Evolutionary conservation across 2,329 filamentous ascomycete species (phyloP).

Genomic region (Bipolaris zeicola): DNA sequence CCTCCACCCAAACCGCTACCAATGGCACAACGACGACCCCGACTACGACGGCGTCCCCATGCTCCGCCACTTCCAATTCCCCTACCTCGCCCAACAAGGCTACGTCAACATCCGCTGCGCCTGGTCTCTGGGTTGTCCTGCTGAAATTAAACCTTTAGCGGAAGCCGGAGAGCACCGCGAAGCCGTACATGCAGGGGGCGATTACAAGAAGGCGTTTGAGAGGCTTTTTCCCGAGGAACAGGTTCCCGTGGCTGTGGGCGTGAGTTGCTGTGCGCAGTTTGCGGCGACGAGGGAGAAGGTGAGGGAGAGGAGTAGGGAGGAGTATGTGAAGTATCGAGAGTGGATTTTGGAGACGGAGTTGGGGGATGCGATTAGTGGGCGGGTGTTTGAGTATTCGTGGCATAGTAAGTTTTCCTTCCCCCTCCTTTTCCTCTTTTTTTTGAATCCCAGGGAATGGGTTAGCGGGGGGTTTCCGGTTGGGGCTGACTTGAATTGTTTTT

Average conservation of each 20-base stretch:
- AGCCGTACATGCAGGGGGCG: slow-evolving; percentile 55
- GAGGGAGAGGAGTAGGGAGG: slow-evolving; percentile 51
- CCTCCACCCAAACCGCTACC: slow-evolving; percentile 51
- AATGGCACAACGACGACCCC: slow-evolving; percentile 60
- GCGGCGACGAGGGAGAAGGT: slow-evolving; percentile 57
- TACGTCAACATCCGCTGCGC: slow-evolving; percentile 62
- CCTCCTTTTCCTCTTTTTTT: no score
- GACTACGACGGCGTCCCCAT: slow-evolving; percentile 58
- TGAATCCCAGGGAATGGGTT: no score
- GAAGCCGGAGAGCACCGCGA: slow-evolving; percentile 50
- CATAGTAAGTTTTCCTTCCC: slow-evolving; percentile 53
- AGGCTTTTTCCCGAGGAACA: slow-evolving; percentile 53
- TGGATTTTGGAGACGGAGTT: slow-evolving; percentile 58
- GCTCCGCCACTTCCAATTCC: slow-evolving; percentile 55
- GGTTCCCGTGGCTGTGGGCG: slow-evolving; percentile 55
- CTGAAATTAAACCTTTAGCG: slow-evolving; percentile 55
- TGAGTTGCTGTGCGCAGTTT: slow-evolving; percentile 63
- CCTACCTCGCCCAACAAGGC: slow-evolving; percentile 56
- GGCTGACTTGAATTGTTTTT: slow-evolving; percentile 1
- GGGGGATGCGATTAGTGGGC: slow-evolving; percentile 56
- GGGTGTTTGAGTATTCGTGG: slow-evolving; percentile 65
- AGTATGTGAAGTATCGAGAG: slow-evolving; percentile 56
- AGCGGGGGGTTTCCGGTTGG: no score
- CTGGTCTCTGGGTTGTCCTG: slow-evolving; percentile 59
- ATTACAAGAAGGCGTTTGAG: slow-evolving; percentile 57